phyloP scores from a whole-genome alignment of 192 early-diverging fungal species.

The Funneliformis mosseae region DNA sequence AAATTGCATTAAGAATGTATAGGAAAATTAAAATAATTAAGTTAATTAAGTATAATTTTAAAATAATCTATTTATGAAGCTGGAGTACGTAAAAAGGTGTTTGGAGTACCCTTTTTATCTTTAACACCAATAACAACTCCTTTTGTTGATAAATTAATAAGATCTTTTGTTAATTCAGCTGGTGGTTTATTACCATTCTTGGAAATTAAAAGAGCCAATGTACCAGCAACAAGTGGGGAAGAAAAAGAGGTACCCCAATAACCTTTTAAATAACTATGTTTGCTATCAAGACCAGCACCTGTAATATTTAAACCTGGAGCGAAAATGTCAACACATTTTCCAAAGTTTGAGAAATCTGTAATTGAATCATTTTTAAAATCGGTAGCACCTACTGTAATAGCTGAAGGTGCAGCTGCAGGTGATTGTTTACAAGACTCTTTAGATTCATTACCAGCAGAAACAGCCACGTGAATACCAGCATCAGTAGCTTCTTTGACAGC shows the following conservation, averaged over 20 bases:
- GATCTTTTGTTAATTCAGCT: background rate
- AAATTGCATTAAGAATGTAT: no score
- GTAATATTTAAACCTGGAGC: conserved; percentile 75
- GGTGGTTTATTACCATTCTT: conserved; percentile 8
- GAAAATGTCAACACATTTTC: conserved; percentile 92
- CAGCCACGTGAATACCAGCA: conserved; percentile 55
- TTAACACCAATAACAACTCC: background rate
- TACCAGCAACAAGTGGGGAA: conserved; percentile 57
- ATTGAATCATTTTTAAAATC: conserved; percentile 72
- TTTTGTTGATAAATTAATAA: background rate
- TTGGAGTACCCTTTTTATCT: conserved; percentile 33
- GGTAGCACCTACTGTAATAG: conserved; percentile 82
- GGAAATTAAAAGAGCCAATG: conserved; percentile 43
- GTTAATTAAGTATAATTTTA: no score
- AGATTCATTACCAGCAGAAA: conserved; percentile 62
- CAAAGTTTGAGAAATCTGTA: conserved; percentile 81
- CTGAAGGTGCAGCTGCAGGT: conserved; percentile 51
- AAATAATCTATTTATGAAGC: background rate
- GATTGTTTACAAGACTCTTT: conserved; percentile 53
- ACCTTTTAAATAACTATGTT: no score
- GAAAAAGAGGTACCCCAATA: conserved; percentile 67
- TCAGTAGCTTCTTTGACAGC: conserved; percentile 42
- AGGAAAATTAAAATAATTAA: no score
- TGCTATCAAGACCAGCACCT: no score
- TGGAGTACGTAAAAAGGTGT: conserved; percentile 25